phyloP scores from a whole-genome alignment of 179 eudicot genomes.

The Gypsophila paniculata region DNA sequence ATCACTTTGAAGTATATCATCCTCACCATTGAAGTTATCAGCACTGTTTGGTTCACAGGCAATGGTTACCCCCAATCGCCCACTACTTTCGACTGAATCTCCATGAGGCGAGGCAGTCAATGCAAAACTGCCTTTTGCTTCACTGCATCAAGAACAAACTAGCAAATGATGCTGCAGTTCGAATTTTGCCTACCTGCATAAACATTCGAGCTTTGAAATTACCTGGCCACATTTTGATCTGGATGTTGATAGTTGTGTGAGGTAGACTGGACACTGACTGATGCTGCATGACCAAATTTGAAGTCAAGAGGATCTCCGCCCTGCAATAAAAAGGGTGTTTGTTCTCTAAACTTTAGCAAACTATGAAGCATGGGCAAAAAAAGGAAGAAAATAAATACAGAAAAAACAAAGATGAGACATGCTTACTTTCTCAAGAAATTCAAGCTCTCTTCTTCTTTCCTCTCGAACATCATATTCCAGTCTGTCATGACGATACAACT shows the following conservation, averaged over 20 bases:
- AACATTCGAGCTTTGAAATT: constrained; percentile 4
- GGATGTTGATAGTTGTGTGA: constrained; percentile 66
- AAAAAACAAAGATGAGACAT: too few relatives aligned
- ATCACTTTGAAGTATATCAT: constrained; percentile 47
- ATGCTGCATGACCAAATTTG: constrained; percentile 47
- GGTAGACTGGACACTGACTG: constrained; percentile 83
- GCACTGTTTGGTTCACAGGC: constrained; percentile 82
- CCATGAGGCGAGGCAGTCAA: constrained; percentile 84
- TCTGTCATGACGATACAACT: constrained; percentile 42
- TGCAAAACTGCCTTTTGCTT: constrained; percentile 93
- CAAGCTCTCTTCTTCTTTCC: constrained; percentile 53
- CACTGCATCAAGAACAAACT: constrained; percentile 42
- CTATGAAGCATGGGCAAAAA: background rate
- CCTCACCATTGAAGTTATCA: constrained; percentile 89
- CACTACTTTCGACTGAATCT: constrained; percentile 97
- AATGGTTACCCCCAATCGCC: constrained; percentile 55
- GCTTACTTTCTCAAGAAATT: constrained; percentile 54
- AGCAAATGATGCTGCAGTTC: constrained; percentile 16
- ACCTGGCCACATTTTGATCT: constrained; percentile 70
- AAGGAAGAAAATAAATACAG: too few relatives aligned
- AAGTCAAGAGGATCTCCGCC: constrained; percentile 55
- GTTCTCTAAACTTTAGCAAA: constrained; percentile 4
- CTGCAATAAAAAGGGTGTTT: constrained; percentile 39
- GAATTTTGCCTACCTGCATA: background rate
- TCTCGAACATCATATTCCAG: constrained; percentile 86